Evolutionary conservation across 352 stramenopile genomes (phyloP).

Genomic region (Globisporangium irregulare): DNA sequence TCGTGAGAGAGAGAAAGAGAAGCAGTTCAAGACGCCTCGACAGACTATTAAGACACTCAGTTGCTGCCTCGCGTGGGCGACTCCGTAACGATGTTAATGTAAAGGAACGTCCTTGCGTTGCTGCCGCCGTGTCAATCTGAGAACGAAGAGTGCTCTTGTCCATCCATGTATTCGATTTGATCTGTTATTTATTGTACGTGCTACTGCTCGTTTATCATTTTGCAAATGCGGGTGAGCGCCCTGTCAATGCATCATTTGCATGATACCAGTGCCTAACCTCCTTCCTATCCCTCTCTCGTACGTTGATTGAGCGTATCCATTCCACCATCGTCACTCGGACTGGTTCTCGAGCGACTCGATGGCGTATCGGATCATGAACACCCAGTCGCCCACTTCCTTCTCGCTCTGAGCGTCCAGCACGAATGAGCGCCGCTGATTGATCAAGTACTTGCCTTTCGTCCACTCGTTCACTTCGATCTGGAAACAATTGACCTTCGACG

Average conservation of each 20-base stretch:
- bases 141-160: neutral
- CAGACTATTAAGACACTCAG: constrained; percentile 13
- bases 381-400: constrained; percentile 76
- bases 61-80: neutral
- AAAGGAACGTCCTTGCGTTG: constrained; percentile 18
- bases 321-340: neutral
- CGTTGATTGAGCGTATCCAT: neutral
- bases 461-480: constrained; percentile 82
- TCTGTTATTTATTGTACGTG: neutral
- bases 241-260: neutral
- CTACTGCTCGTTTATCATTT: neutral
- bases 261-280: neutral
- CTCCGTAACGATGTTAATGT: constrained; percentile 18
- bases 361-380: constrained; percentile 84
- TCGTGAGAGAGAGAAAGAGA: constrained; percentile 22
- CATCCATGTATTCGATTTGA: neutral
- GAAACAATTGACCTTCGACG: constrained; percentile 77
- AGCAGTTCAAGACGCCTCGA: constrained; percentile 11
- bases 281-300: neutral
- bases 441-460: constrained; percentile 72
- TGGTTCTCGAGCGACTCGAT: constrained; percentile 84
- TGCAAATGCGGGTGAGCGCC: neutral
- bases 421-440: constrained; percentile 61
- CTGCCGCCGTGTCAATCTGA: constrained; percentile 6
- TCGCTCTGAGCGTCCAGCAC: constrained; percentile 72